Base-by-base conservation (phyloP, 23 red algal genomes). In the Gracilaria domingensis region DNA sequence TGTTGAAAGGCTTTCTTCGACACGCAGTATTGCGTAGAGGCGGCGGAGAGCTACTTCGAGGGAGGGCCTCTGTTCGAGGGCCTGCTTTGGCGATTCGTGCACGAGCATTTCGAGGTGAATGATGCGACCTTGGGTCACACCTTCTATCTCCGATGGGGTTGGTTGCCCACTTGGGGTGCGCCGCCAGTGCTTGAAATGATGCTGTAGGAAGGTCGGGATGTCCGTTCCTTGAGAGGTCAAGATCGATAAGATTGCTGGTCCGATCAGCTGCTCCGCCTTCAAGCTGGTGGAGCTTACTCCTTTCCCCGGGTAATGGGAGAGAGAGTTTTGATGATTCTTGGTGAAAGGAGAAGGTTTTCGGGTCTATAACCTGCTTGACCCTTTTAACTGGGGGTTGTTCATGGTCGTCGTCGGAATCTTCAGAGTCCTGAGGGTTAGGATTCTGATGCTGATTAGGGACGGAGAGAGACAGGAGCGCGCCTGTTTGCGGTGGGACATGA, bases 41-140 rank as follows among this genome's bases (percentile, higher is more conserved):
- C 81, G 81, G 11, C 81, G 81, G 23, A 85, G 60, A 0, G 61
- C 57, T 14, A 67, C 61, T 64, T 85, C 59, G 8, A 85, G 56
- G n/a, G 30, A 66, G 12, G 81, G 56, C 17, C 61, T 40, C 1
- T 42, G 56, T n/a, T 66, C 40, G 17, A 67, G 81, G 1, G 57
- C 62, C 21, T 85, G 58, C 39, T 40, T 42, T n/a, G 38, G 29
- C 25, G 59, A 45, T 20, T 11, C 44, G 34, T 85, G 59, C 12
- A 4, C 39, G 14, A 85, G 9, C 56, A 85, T 58, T 29, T 85
- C 40, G 38, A 85, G 12, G 61, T 70, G 81, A 71, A 66, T 30
- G 42, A 67, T 42, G 51, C 81, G 32, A 20, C 39, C 81, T 9
- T 71, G 61, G 14, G 81, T 85, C 21, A 66, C 26, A 0, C 60